Evolutionary conservation across 2,329 filamentous ascomycete genomes (phyloP).

Genomic region (Xylariaceae sp.): DNA sequence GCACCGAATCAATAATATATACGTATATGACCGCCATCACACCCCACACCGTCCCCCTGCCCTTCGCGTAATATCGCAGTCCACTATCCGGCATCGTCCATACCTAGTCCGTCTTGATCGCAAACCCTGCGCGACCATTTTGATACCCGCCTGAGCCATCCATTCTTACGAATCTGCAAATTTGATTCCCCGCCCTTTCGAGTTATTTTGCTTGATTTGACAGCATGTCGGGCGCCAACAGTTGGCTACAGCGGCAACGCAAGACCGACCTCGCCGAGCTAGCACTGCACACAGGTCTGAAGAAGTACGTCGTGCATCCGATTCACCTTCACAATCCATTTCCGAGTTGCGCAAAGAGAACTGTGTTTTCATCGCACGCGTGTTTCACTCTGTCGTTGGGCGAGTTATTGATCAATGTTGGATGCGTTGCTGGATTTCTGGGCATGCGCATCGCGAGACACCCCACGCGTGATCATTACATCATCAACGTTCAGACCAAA

Average conservation of each 20-base stretch:
- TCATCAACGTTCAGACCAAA: constrained; percentile 18
- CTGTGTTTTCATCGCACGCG: background rate
- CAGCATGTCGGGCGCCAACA: constrained; percentile 59
- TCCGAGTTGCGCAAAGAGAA: background rate
- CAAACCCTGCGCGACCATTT: constrained; percentile 30
- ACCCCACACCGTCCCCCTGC: background rate
- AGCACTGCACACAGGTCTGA: constrained; percentile 63
- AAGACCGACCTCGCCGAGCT: constrained; percentile 74
- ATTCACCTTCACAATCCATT: constrained; percentile 4
- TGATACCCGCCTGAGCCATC: constrained; percentile 22
- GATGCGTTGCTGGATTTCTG: constrained; percentile 2
- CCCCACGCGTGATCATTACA: constrained; percentile 20
- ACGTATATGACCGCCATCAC: background rate
- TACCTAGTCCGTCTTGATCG: constrained; percentile 30
- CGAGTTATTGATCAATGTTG: background rate
- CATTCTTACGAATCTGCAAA: constrained; percentile 1
- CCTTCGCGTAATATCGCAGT: constrained; percentile 20
- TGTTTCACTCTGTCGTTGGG: background rate
- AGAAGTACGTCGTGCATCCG: constrained; percentile 55
- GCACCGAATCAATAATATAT: background rate
- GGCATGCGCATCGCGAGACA: constrained; percentile 19
- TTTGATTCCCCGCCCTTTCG: constrained; percentile 4
- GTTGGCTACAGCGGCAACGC: constrained; percentile 75
- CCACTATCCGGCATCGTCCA: constrained; percentile 18
- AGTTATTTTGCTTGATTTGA: constrained; percentile 24